Evolutionary conservation across 2,329 filamentous ascomycete genomes (phyloP).

Genomic region (Albifimbria verrucaria): DNA sequence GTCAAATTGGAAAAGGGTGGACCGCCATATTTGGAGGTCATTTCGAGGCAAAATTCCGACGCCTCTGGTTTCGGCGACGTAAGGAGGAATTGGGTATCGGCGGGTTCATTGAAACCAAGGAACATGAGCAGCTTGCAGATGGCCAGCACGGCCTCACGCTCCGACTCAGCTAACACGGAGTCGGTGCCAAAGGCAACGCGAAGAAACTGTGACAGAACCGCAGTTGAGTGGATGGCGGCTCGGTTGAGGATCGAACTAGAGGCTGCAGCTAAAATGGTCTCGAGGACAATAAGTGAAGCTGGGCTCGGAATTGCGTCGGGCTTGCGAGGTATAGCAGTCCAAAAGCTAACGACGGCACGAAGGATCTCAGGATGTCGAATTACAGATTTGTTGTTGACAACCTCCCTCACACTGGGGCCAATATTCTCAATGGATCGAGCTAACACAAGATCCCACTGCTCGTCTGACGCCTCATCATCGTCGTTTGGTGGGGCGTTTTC

Average conservation of each 20-base stretch:
- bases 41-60: slow-evolving; percentile 68
- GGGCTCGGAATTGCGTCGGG: slow-evolving; percentile 41
- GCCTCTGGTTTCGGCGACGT: slow-evolving; percentile 48
- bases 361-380: slow-evolving; percentile 62
- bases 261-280: slow-evolving; percentile 57
- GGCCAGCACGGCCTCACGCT: slow-evolving; percentile 58
- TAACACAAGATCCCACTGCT: slow-evolving; percentile 36
- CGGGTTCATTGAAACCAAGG: slow-evolving; percentile 74
- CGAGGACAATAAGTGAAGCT: slow-evolving; percentile 62
- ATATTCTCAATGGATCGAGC: slow-evolving; percentile 34
- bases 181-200: slow-evolving; percentile 55
- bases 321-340: slow-evolving; percentile 57
- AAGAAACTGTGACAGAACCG: slow-evolving; percentile 65
- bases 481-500: slow-evolving; percentile 18
- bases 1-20: slow-evolving; percentile 94
- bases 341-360: slow-evolving; percentile 59
- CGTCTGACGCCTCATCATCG: slow-evolving; percentile 30
- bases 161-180: slow-evolving; percentile 48
- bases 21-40: slow-evolving; percentile 69
- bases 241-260: slow-evolving; percentile 66
- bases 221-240: slow-evolving; percentile 67
- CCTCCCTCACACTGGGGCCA: slow-evolving; percentile 39
- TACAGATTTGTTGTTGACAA: slow-evolving; percentile 48
- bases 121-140: slow-evolving; percentile 69
- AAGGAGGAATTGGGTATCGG: slow-evolving; percentile 75